Percentiles rank a stretch among this genome's conserved stretches.
These are phyloP conservation scores for Blastocystis sp. DNA, from an alignment of 352 stramenopile genomes.

Conservation along the genomic window DNA sequence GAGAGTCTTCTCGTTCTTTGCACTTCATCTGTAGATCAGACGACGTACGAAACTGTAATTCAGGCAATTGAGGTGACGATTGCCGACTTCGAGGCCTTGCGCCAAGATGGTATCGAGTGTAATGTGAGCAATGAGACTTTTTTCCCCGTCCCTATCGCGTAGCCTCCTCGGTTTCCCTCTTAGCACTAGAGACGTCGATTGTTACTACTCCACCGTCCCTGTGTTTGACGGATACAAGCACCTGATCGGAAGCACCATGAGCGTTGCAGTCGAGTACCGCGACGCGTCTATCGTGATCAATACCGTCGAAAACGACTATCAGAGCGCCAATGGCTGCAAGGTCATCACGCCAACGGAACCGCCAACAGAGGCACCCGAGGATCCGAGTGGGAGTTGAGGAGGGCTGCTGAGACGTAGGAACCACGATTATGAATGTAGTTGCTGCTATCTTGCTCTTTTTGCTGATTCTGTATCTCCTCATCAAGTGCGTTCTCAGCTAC, in stretches of 20 bases:
- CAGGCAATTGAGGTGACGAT: constrained; percentile 53
- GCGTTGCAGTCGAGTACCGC: background rate
- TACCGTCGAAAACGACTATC: background rate
- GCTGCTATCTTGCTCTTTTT: constrained; percentile 31
- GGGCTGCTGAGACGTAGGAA: background rate
- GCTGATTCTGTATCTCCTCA: constrained; percentile 31
- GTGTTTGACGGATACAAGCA: background rate
- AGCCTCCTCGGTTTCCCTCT: background rate
- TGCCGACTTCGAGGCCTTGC: background rate
- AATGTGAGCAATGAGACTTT: background rate
- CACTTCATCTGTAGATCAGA: constrained; percentile 9
- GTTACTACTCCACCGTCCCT: constrained; percentile 13
- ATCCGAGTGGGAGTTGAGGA: background rate
- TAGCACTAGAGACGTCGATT: constrained; percentile 21
- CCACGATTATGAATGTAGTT: constrained; percentile 40
- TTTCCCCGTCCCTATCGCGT: constrained; percentile 39
- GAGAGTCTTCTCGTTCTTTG: background rate
- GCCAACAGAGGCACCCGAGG: constrained; percentile 11
- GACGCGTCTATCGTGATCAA: background rate
- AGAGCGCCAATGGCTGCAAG: background rate
- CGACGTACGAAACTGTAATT: background rate
- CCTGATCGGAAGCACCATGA: background rate
- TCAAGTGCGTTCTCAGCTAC: constrained; percentile 51
- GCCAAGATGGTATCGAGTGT: constrained; percentile 25
- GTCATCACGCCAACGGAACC: background rate